Percentiles rank a stretch among this genome's conserved stretches.
Evolutionary conservation across 441 rosid genomes (phyloP).

Genomic region (Gossypium schwendimanii): DNA sequence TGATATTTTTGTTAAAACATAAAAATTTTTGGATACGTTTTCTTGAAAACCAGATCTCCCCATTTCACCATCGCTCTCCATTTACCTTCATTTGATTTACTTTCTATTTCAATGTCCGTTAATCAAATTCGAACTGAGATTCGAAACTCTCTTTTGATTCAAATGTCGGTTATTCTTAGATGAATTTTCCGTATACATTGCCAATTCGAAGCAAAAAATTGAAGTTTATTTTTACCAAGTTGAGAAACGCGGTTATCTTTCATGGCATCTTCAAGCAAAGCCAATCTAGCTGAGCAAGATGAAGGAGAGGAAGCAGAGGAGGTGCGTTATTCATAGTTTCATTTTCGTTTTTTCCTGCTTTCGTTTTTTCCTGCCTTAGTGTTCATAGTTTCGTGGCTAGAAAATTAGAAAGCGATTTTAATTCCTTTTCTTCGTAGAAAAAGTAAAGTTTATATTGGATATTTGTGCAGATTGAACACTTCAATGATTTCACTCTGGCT

Average conservation of each 20-base stretch:
- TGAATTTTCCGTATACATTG: background rate
- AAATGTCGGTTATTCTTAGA: background rate
- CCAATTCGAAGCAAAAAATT: background rate
- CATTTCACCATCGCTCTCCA: background rate
- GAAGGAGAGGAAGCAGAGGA: constrained; percentile 2
- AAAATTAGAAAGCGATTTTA: background rate
- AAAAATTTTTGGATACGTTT: background rate
- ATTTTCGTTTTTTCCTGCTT: background rate
- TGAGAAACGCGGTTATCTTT: constrained; percentile 9
- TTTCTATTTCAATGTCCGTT: background rate
- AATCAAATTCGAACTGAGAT: background rate
- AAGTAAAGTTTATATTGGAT: background rate
- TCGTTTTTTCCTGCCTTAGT: background rate
- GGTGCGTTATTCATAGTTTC: background rate
- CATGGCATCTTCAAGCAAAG: constrained; percentile 67
- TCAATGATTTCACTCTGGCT: constrained; percentile 93
- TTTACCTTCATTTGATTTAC: background rate
- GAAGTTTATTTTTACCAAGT: background rate
- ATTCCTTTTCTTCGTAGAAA: background rate
- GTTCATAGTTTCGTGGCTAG: background rate
- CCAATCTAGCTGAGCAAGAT: constrained; percentile 39
- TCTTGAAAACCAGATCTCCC: background rate
- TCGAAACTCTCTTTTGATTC: background rate
- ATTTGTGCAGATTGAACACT: constrained; percentile 29
- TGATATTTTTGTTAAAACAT: background rate